Evolutionary conservation across 495 filamentous ascomycete species (phyloP).

Genomic region (Aspergillus cavernicola): DNA sequence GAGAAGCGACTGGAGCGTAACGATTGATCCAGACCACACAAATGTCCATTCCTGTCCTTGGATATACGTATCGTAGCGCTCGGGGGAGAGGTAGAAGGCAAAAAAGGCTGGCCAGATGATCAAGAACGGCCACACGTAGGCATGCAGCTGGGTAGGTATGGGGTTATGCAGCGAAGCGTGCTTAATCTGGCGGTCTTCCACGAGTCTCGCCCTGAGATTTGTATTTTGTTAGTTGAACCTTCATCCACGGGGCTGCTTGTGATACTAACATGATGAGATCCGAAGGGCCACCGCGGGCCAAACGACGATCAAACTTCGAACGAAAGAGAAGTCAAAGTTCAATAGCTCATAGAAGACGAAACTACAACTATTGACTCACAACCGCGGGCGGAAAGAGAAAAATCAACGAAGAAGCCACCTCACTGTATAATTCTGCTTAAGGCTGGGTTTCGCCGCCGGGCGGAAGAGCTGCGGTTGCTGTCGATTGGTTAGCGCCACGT

Average conservation of each 20-base stretch:
- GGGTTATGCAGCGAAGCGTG: constrained; percentile 85
- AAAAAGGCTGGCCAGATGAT: constrained; percentile 91
- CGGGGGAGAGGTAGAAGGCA: constrained; percentile 73
- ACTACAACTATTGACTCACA: constrained; percentile 11
- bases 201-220: constrained; percentile 63
- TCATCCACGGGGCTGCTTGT: background rate
- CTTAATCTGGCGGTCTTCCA: constrained; percentile 86
- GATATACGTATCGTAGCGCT: constrained; percentile 86
- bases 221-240: constrained; percentile 20
- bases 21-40: constrained; percentile 81
- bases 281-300: constrained; percentile 37
- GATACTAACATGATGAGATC: constrained; percentile 37
- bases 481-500: constrained; percentile 25
- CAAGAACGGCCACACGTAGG: constrained; percentile 89
- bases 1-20: constrained; percentile 79
- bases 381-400: constrained; percentile 8
- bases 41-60: constrained; percentile 93
- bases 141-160: constrained; percentile 72
- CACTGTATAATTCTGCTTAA: constrained; percentile 33
- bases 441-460: constrained; percentile 34
- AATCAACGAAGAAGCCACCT: constrained; percentile 42
- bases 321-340: constrained; percentile 14
- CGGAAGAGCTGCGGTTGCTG: constrained; percentile 1
- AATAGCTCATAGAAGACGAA: constrained; percentile 30
- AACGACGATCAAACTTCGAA: constrained; percentile 15